Conservation (phyloP, 2,329 filamentous ascomycete species). For the Diaporthe vexans region DNA sequence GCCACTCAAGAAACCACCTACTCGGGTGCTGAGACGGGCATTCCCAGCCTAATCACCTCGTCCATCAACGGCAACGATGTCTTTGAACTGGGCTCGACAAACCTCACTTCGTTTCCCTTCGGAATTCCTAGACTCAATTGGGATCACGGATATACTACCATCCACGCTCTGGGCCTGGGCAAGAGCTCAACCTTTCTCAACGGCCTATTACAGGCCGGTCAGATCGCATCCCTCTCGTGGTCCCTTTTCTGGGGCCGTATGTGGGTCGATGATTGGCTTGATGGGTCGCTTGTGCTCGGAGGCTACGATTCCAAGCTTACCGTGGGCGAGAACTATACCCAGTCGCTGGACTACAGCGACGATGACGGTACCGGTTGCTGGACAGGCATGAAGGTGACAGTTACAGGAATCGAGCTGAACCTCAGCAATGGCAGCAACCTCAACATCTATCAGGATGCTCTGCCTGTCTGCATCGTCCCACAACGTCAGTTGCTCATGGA, state of each 20-base stretch:
- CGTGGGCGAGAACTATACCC: background rate
- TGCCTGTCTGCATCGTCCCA: background rate
- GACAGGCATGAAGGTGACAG: background rate
- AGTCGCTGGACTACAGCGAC: background rate
- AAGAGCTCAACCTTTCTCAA: background rate
- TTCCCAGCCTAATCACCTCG: slow-evolving; percentile 37
- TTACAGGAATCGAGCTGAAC: background rate
- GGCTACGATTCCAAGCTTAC: background rate
- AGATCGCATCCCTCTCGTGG: background rate
- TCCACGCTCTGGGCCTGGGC: slow-evolving; percentile 44
- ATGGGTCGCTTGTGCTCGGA: slow-evolving; percentile 11
- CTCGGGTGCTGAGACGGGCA: slow-evolving; percentile 19
- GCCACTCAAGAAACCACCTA: slow-evolving; percentile 41
- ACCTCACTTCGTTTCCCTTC: slow-evolving; percentile 44
- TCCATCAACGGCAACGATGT: slow-evolving; percentile 46
- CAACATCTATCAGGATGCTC: background rate
- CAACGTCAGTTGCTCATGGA: background rate
- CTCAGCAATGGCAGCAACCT: background rate
- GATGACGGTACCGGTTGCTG: background rate
- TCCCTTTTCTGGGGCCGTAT: slow-evolving; percentile 14
- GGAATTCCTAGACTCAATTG: slow-evolving; percentile 48
- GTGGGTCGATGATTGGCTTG: slow-evolving; percentile 11
- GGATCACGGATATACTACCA: slow-evolving; percentile 48
- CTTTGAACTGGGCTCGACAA: slow-evolving; percentile 27
- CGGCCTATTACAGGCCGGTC: background rate